These are phyloP conservation scores for Magnolia kwangsiensis DNA, from an alignment of 164 flowering plant species.

Conservation along the genomic window DNA sequence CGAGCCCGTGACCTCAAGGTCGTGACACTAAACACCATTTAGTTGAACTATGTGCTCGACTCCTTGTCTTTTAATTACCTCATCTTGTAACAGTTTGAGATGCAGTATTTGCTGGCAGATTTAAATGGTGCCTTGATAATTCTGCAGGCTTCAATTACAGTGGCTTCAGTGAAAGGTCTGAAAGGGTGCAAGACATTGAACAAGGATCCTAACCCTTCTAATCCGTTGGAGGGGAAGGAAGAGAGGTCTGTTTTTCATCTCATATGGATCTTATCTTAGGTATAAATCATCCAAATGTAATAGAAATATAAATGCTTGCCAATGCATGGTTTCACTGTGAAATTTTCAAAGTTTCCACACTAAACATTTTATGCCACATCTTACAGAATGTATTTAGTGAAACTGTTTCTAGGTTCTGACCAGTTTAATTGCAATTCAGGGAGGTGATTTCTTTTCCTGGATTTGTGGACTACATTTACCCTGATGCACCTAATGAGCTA, in stretches of 20 bases:
- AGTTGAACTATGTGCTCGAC: too few relatives aligned
- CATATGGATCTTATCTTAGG: neutral
- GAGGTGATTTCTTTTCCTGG: constrained; percentile 81
- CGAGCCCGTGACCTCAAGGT: neutral
- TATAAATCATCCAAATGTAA: neutral
- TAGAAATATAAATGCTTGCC: neutral
- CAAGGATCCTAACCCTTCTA: constrained; percentile 86
- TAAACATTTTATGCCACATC: neutral
- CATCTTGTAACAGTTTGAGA: neutral
- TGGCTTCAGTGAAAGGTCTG: constrained; percentile 74
- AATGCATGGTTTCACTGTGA: neutral
- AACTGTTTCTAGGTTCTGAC: neutral
- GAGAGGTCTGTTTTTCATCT: constrained; percentile 54
- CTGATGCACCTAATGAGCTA: constrained; percentile 64
- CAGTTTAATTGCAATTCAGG: constrained; percentile 33
- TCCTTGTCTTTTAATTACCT: neutral
- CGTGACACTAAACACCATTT: neutral
- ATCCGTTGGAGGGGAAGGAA: constrained; percentile 74
- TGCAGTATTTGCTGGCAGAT: neutral
- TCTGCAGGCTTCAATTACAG: constrained; percentile 66
- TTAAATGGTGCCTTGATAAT: neutral
- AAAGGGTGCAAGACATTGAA: constrained; percentile 90
- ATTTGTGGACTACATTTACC: constrained; percentile 88
- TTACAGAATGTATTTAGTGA: neutral
- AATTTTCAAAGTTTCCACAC: neutral